phyloP scores from a whole-genome alignment of 2,329 filamentous ascomycete species.

The Coniella vitis region DNA sequence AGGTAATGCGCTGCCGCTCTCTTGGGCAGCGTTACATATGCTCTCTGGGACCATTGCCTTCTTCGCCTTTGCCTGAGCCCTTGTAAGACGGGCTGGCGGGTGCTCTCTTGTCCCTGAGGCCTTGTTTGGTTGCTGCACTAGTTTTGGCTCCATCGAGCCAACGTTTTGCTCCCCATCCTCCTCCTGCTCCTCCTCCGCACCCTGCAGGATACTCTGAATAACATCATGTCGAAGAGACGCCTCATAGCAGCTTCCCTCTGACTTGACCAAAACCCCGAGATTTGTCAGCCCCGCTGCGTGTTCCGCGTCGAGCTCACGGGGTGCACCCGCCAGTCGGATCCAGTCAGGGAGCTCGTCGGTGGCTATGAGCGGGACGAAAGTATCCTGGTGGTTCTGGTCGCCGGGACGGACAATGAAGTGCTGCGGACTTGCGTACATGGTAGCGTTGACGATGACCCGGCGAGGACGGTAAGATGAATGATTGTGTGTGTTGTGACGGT shows the following conservation, averaged over 20 bases:
- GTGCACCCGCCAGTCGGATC: conserved; percentile 36
- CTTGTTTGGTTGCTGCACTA: too few species aligned
- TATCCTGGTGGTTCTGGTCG: conserved; percentile 16
- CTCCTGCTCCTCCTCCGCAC: conserved; percentile 2
- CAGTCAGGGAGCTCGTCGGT: conserved; percentile 44
- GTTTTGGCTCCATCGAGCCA: not conserved
- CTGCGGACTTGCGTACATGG: conserved; percentile 23
- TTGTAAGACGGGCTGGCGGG: too few species aligned
- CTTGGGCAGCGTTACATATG: too few species aligned
- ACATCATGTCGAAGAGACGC: conserved; percentile 19
- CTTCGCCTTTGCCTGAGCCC: too few species aligned
- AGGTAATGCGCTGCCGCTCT: too few species aligned
- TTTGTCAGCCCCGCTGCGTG: conserved; percentile 33
- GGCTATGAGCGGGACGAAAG: conserved; percentile 47
- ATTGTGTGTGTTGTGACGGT: not conserved
- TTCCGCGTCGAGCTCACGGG: conserved; percentile 32
- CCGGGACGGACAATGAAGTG: conserved; percentile 40
- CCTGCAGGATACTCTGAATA: conserved; percentile 2
- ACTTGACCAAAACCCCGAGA: conserved; percentile 26
- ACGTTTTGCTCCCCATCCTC: not conserved
- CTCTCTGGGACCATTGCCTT: too few species aligned
- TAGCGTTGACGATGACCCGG: not conserved
- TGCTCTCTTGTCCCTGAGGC: too few species aligned
- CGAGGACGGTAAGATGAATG: not conserved
- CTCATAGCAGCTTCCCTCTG: conserved; percentile 21